phyloP scores from a whole-genome alignment of 257 asterid genomes.

The Solanum arcanum region DNA sequence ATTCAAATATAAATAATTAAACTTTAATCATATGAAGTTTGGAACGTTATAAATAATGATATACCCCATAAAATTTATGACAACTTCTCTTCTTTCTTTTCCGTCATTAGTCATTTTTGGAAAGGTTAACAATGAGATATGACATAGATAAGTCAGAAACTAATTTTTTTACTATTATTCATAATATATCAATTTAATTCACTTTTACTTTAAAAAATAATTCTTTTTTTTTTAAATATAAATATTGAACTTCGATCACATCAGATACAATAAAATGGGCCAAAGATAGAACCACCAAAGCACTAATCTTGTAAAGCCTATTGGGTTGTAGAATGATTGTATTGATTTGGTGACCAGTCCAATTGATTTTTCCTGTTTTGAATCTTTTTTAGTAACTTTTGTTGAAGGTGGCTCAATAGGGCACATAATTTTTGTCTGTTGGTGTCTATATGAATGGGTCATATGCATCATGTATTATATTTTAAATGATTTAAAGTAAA shows the following conservation, averaged over 20 bases:
- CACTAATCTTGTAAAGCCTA: neutral
- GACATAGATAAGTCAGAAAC: too few relatives aligned
- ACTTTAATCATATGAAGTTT: neutral
- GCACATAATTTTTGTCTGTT: neutral
- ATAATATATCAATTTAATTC: neutral
- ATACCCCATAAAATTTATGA: neutral
- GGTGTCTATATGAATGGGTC: neutral
- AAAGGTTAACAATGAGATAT: neutral
- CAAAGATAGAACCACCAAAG: neutral
- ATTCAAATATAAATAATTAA: neutral
- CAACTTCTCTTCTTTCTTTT: neutral
- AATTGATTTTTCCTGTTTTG: neutral
- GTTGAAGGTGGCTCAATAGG: neutral
- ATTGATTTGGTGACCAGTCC: neutral
- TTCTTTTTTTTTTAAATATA: too few relatives aligned
- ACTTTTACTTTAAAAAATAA: too few relatives aligned
- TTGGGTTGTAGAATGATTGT: neutral
- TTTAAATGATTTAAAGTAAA: neutral
- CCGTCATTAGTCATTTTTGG: neutral
- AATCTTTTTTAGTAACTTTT: neutral
- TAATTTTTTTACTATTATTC: neutral
- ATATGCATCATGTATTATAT: neutral
- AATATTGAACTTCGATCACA: neutral
- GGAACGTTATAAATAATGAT: accelerated
- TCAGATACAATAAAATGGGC: neutral